These are phyloP conservation scores for Lipomyces kockii DNA, from an alignment of 805 yeast genomes.

Conservation along the genomic window DNA sequence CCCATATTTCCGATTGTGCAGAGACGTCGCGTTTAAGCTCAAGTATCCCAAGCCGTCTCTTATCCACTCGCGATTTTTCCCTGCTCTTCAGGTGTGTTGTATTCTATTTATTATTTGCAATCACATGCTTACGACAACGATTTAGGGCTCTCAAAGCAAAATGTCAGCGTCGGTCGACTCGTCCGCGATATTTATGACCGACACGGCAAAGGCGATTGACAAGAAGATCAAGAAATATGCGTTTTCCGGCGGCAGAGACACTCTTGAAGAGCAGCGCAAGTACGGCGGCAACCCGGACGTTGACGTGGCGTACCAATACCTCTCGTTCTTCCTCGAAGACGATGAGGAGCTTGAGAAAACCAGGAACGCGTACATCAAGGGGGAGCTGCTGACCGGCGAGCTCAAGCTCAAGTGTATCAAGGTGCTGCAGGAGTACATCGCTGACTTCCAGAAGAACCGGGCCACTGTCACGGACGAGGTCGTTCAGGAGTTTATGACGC, in stretches of 20 bases:
- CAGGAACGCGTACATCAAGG: slow-evolving; percentile 69
- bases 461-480: slow-evolving; percentile 63
- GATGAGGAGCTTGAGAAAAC: slow-evolving; percentile 72
- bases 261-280: slow-evolving; percentile 87
- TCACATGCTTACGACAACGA: slow-evolving; percentile 1
- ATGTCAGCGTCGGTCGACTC: slow-evolving; percentile 95
- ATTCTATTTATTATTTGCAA: not conserved
- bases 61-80: slow-evolving; percentile 94
- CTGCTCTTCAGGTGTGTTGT: slow-evolving; percentile 58
- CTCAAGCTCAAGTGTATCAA: slow-evolving; percentile 86
- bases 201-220: slow-evolving; percentile 86
- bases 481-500: slow-evolving; percentile 70
- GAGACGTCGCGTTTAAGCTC: slow-evolving; percentile 95
- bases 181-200: slow-evolving; percentile 93
- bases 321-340: slow-evolving; percentile 87
- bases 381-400: slow-evolving; percentile 89
- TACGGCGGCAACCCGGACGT: slow-evolving; percentile 93
- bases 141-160: slow-evolving; percentile 90
- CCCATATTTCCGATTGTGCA: slow-evolving; percentile 94
- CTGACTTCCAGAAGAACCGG: slow-evolving; percentile 80
- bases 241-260: slow-evolving; percentile 88
- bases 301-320: slow-evolving; percentile 92
- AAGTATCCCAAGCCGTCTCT: slow-evolving; percentile 89
- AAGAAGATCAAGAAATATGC: slow-evolving; percentile 96
- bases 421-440: slow-evolving; percentile 76